Base-by-base conservation (phyloP, 1,284 basidiomycete species). In the Moesziomyces sp. region DNA sequence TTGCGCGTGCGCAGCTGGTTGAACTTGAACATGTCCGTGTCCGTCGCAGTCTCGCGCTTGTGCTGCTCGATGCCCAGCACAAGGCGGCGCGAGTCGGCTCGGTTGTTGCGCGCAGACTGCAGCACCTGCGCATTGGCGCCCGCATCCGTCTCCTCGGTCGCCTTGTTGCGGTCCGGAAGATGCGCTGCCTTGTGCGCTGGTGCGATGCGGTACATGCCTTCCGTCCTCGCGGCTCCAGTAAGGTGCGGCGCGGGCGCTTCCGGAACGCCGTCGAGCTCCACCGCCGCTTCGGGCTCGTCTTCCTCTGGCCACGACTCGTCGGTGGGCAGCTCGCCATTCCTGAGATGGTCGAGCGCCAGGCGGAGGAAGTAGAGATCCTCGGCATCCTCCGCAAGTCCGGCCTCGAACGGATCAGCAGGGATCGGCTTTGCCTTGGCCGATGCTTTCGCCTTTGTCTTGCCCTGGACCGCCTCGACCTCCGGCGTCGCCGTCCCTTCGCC, bases 1-100 rank as follows among this genome's bases (percentile, higher is more conserved):
- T 99, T 99, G 68, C 97, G 88, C 43, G 94, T 94, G 84, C 97
- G 92, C 42, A 99, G 89, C 86, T 99, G 97, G 85, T 99, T 99
- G 88, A 98, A 98, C 86, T 97, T 96, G 88, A 98, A 86, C 24
- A 88, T 82, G 76, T 89, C 88, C 8, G 86, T 86, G 47, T 87
- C 87, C 28, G 85, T 84, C 13, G 85, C 85, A 3, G 86, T 83
- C 30, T 83, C 86, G 79, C 87, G 88, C 79, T 95, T 94, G 86
- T 96, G 92, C 86, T 96, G 92, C 83, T 98, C 97, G 82, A 98
- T 88, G n/a, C 94, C 95, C 77, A 93, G 91, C 0, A 92, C 93
- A 54, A 94, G 90, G 23, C 94, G 90, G 7, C 96, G 90, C n/a
- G 94, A 94, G 71, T 94, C 94, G 35, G 95, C 94, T 52, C 96